Conservation (phyloP, 768 basidiomycete genomes). For the Psilocybe tampanensis region DNA sequence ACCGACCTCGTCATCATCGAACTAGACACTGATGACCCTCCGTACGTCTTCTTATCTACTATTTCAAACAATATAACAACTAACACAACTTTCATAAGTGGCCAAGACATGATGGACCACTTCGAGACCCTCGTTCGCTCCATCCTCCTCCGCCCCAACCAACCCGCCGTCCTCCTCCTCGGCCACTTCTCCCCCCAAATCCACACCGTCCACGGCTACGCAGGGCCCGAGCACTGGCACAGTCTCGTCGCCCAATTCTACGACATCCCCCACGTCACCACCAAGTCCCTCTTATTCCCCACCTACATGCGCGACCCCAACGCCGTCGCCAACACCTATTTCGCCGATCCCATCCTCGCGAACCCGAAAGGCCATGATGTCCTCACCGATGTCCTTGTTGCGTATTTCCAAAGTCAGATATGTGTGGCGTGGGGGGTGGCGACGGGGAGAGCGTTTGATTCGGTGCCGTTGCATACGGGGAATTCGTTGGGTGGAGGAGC, state of each 20-base stretch:
- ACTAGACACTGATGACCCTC: constrained; percentile 87
- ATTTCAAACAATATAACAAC: constrained; percentile 1
- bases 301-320: constrained; percentile 77
- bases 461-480: constrained; percentile 44
- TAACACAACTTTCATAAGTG: constrained; percentile 44
- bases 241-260: constrained; percentile 94
- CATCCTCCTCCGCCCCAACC: constrained; percentile 85
- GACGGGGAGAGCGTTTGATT: constrained; percentile 66
- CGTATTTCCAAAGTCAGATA: constrained; percentile 89
- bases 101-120: constrained; percentile 71
- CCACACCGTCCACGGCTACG: constrained; percentile 78
- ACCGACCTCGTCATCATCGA: constrained; percentile 96
- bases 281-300: constrained; percentile 81
- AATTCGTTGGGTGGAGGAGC: constrained; percentile 18
- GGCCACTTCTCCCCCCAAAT: constrained; percentile 93
- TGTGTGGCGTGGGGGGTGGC: constrained; percentile 84
- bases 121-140: constrained; percentile 95
- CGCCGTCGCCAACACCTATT: constrained; percentile 66
- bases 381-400: constrained; percentile 87
- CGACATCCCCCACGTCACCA: constrained; percentile 91
- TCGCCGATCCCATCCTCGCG: constrained; percentile 81
- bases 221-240: constrained; percentile 90
- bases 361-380: constrained; percentile 80
- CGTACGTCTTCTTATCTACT: constrained; percentile 67
- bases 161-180: constrained; percentile 91